phyloP scores from a whole-genome alignment of 2,329 filamentous ascomycete species.

The Pestalotiopsis sp. region DNA sequence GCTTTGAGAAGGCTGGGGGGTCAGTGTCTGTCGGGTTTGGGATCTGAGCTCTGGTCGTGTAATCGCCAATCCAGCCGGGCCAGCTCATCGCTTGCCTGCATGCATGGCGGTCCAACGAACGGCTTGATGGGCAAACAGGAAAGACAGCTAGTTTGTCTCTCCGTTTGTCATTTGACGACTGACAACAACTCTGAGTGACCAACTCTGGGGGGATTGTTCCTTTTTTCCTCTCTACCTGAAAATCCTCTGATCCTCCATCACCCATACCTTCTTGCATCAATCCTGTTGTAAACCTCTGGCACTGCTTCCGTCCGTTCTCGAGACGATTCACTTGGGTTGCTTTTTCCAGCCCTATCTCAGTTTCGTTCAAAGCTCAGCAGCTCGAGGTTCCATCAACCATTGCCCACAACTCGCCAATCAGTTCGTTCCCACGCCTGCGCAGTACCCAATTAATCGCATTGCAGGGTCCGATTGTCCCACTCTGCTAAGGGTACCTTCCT shows the following conservation, averaged over 20 bases:
- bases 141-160: background rate
- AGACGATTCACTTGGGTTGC: background rate
- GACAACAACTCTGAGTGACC: background rate
- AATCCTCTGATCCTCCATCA: background rate
- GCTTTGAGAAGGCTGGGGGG: background rate
- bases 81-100: conserved; percentile 6
- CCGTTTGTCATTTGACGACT: background rate
- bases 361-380: background rate
- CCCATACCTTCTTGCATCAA: background rate
- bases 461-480: background rate
- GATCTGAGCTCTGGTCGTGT: background rate
- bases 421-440: background rate
- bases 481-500: background rate
- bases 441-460: background rate
- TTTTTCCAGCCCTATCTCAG: background rate
- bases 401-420: background rate
- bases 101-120: conserved; percentile 12
- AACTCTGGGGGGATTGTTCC: background rate
- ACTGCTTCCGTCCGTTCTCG: background rate
- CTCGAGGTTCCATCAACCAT: background rate
- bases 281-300: background rate
- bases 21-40: background rate
- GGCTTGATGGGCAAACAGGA: background rate
- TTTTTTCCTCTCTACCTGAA: background rate
- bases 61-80: background rate